A percentile compares a stretch with the other conserved stretches of the same genome.
phyloP scores from a whole-genome alignment of 129 eudicot genomes.

The Artemisia argyi region DNA sequence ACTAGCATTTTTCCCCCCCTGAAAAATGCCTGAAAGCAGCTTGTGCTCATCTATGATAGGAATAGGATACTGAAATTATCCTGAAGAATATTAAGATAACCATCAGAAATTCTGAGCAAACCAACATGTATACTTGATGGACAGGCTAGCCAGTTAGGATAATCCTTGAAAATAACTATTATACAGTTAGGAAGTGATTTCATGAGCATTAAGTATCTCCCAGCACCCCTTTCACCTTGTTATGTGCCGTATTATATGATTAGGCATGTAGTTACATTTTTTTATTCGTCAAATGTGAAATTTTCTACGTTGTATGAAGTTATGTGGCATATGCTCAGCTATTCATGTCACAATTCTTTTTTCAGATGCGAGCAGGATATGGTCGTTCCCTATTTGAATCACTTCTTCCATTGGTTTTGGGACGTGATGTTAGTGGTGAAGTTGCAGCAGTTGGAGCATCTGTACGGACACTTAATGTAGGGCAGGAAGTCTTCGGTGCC shows the following conservation, averaged over 20 bases:
- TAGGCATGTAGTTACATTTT: background rate
- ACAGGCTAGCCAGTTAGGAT: no score
- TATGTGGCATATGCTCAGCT: background rate
- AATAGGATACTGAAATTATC: no score
- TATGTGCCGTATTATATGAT: background rate
- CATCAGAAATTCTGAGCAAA: no score
- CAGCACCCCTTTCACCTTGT: background rate
- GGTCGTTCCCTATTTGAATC: conserved; percentile 85
- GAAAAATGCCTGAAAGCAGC: no score
- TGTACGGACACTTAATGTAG: conserved; percentile 67
- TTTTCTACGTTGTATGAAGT: background rate
- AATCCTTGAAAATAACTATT: no score
- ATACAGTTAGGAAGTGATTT: background rate
- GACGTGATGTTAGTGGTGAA: conserved; percentile 98
- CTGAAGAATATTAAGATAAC: no score
- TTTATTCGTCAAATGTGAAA: no score
- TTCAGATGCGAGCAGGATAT: conserved; percentile 96
- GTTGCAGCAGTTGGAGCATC: conserved; percentile 80
- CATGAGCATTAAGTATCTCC: background rate
- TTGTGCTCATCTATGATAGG: no score
- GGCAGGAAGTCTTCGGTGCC: conserved; percentile 93
- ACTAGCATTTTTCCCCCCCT: no score
- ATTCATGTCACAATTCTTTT: conserved; percentile 4
- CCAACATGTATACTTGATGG: no score
- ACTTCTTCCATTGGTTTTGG: conserved; percentile 80